Evolutionary conservation across 2,329 filamentous ascomycete species (phyloP).

Genomic region (Ceratocystis harringtonii): DNA sequence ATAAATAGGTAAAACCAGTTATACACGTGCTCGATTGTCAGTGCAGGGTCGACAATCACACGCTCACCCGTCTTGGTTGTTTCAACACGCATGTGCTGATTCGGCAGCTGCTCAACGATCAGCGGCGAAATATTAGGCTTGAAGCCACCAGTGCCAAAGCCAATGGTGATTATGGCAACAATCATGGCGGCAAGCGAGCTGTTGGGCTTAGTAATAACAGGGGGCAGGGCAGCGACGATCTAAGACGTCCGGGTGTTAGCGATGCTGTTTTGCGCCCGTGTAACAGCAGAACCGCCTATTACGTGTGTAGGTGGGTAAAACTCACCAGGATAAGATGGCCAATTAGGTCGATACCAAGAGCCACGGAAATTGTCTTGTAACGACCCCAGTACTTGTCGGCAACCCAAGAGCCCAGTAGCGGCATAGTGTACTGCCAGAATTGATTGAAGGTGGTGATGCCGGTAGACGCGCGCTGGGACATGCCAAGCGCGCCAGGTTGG

Average conservation of each 20-base stretch:
- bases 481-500: constrained; percentile 40
- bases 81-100: constrained; percentile 39
- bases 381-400: constrained; percentile 48
- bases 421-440: constrained; percentile 47
- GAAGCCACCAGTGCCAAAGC: constrained; percentile 57
- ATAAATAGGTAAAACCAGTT: constrained; percentile 59
- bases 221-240: constrained; percentile 48
- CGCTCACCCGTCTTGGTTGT: constrained; percentile 40
- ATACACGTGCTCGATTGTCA: constrained; percentile 49
- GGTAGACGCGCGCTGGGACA: constrained; percentile 39
- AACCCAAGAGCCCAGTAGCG: constrained; percentile 37
- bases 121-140: constrained; percentile 57
- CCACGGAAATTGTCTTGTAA: constrained; percentile 51
- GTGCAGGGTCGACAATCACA: constrained; percentile 49
- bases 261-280: neutral
- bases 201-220: constrained; percentile 40
- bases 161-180: constrained; percentile 38
- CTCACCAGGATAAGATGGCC: constrained; percentile 47
- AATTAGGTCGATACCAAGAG: constrained; percentile 45
- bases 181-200: constrained; percentile 47
- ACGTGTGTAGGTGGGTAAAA: neutral
- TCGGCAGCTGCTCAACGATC: constrained; percentile 49
- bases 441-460: constrained; percentile 35
- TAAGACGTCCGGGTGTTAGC: neutral
- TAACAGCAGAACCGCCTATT: neutral